These are phyloP conservation scores for Blastobotrys peoriensis DNA, from an alignment of 805 yeast species.

Conservation along the genomic window DNA sequence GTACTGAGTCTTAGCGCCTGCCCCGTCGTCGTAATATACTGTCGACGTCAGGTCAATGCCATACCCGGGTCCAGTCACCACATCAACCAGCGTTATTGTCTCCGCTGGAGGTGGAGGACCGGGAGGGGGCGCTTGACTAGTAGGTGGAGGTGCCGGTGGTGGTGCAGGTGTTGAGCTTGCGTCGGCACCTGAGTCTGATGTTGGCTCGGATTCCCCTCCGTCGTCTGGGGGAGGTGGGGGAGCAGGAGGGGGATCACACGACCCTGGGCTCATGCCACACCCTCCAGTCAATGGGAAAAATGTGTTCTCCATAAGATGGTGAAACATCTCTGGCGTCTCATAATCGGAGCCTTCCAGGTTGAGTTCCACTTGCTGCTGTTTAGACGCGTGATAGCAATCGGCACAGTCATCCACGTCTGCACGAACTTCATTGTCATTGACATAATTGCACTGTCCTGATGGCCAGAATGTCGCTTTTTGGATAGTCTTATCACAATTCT, in stretches of 20 bases:
- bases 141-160: not conserved
- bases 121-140: conserved; percentile 2
- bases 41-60: not conserved
- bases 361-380: conserved; percentile 9
- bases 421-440: conserved; percentile 6
- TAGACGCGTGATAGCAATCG: conserved; percentile 15
- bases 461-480: conserved; percentile 4
- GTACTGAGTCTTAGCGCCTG: not conserved
- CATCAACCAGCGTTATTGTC: not conserved
- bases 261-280: conserved; percentile 10
- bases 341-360: conserved; percentile 11
- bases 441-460: conserved; percentile 11
- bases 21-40: not conserved
- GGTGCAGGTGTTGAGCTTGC: conserved; percentile 5
- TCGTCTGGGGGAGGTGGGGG: conserved; percentile 7
- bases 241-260: conserved; percentile 4
- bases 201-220: not conserved
- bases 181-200: not conserved
- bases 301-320: conserved; percentile 17
- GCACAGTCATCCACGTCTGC: conserved; percentile 15
- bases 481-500: conserved; percentile 14
- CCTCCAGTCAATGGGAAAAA: conserved; percentile 16
- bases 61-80: not conserved
- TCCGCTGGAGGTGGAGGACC: conserved; percentile 3
- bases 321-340: conserved; percentile 12